Evolutionary conservation across 345 rosid species (phyloP), one percentile per base, ranked within the genome.

Genomic region (Heritiera fomes): DNA sequence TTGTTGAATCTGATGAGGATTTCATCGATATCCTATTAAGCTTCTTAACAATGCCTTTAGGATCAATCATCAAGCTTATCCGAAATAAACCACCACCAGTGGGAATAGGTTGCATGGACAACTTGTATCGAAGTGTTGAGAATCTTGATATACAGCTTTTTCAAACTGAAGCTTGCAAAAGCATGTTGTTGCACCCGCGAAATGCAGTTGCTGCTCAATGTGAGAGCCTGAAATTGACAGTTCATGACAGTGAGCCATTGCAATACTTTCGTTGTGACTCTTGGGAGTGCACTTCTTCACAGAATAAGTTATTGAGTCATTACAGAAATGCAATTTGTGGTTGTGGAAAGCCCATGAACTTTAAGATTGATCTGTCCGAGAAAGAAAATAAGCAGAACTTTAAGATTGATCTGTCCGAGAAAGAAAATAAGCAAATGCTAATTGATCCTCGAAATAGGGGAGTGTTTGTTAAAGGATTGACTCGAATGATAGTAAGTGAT

Each of bases 21-120:
- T 80, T 82, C 45, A 61, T 75, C 7, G 85, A 77, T 45, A 28
- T 85, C 75, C 80, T 80, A 40, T 78, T 82, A 34, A 55, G 81
- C 23, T 84, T 81, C 59, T 63, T 82, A 53, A 79, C 87, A 30
- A 52, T 73, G 77, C 81, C 87, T 1, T 76, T 73, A 61, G 83
- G 79, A 71, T 46, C 76, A 20, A 62, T 81, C 47, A n/a, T 77
- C 52, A 69, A 30, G 49, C 79, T 69, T 7, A 14, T 15, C 2
- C 13, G 43, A 18, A 30, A 14, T 18, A 20, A 17, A 0, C 43
- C 71, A 14, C 65, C 47, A 41, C 3, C 4, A 6, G 14, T 34
- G 7, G 3, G 45, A n/a, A 23, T 79, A 45, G 80, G 83, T 15
- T 61, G 81, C 77, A 52, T 77, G 50, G 66, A 74, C 34, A 84